These are phyloP conservation scores for Podaxis sp. DNA, from an alignment of 768 basidiomycete genomes.

Conservation along the genomic window DNA sequence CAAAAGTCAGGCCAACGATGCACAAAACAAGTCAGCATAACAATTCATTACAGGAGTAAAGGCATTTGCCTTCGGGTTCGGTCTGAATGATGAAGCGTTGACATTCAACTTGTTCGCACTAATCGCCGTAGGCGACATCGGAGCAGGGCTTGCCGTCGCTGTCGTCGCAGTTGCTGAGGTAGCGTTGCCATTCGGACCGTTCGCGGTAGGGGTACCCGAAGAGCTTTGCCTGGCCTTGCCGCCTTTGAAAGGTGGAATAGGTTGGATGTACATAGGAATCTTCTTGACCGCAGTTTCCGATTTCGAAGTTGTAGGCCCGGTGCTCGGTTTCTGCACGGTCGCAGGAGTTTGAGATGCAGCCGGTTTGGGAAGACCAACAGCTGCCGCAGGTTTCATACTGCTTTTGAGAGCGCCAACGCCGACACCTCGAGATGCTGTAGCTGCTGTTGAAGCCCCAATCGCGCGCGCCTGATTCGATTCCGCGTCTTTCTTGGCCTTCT, in stretches of 20 bases:
- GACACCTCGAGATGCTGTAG: conserved; percentile 45
- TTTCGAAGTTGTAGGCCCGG: conserved; percentile 25
- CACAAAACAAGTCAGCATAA: conserved; percentile 23
- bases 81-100: conserved; percentile 89
- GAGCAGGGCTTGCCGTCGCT: conserved; percentile 24
- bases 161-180: conserved; percentile 25
- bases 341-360: conserved; percentile 19
- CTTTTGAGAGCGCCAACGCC: conserved; percentile 28
- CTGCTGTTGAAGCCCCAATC: conserved; percentile 62
- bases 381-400: conserved; percentile 29
- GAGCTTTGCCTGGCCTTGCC: conserved; percentile 34
- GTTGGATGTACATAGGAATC: conserved; percentile 78
- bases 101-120: conserved; percentile 73
- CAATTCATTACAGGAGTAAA: conserved; percentile 63
- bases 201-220: conserved; percentile 15
- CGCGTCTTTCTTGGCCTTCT: conserved; percentile 74
- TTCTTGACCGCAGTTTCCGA: conserved; percentile 34
- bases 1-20: not conserved
- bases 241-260: conserved; percentile 91
- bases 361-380: conserved; percentile 26
- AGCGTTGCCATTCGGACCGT: conserved; percentile 18
- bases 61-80: conserved; percentile 76
- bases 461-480: conserved; percentile 63
- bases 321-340: conserved; percentile 24
- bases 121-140: conserved; percentile 50